A percentile compares a stretch with the other conserved stretches of the same genome.
Evolutionary conservation across 2,329 filamentous ascomycete species (phyloP).

Genomic region (Apiospora marii): DNA sequence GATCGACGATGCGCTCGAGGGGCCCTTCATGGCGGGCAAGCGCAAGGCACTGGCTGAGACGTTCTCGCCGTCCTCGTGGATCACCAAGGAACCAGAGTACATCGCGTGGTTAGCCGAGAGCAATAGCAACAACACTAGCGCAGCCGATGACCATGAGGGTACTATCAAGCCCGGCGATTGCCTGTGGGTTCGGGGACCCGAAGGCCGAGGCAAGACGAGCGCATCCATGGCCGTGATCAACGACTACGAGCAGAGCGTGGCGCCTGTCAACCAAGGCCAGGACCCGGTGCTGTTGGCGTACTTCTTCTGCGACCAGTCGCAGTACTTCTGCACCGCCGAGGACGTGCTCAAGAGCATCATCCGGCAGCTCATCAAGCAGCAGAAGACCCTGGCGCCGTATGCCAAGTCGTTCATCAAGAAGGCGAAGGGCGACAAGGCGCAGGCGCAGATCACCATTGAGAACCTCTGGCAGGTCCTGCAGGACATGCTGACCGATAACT

Average conservation of each 20-base stretch:
- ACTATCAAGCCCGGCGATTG: constrained; percentile 39
- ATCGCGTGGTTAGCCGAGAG: constrained; percentile 44
- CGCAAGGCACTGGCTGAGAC: constrained; percentile 40
- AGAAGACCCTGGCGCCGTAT: constrained; percentile 44
- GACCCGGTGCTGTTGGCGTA: constrained; percentile 46
- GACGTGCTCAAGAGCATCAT: constrained; percentile 51
- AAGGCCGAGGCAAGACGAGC: constrained; percentile 52
- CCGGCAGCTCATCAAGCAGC: constrained; percentile 47
- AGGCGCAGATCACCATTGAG: constrained; percentile 45
- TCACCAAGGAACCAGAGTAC: constrained; percentile 47
- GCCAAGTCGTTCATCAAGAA: constrained; percentile 46
- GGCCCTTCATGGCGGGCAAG: constrained; percentile 44
- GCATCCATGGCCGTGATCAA: constrained; percentile 48
- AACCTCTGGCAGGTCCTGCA: constrained; percentile 52
- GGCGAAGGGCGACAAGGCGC: constrained; percentile 39
- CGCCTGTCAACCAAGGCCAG: constrained; percentile 32
- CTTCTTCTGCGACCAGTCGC: constrained; percentile 50
- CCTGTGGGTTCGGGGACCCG: constrained; percentile 50
- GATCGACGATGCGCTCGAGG: constrained; percentile 45
- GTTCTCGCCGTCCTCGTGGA: constrained; percentile 47
- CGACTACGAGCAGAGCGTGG: constrained; percentile 42
- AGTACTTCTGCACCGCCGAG: constrained; percentile 50
- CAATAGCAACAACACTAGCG: neutral
- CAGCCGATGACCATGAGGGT: constrained; percentile 11
- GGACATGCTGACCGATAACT: constrained; percentile 50